These are phyloP conservation scores for Protomyces inouyei DNA, from an alignment of 1,139 yeast species.

Conservation along the genomic window DNA sequence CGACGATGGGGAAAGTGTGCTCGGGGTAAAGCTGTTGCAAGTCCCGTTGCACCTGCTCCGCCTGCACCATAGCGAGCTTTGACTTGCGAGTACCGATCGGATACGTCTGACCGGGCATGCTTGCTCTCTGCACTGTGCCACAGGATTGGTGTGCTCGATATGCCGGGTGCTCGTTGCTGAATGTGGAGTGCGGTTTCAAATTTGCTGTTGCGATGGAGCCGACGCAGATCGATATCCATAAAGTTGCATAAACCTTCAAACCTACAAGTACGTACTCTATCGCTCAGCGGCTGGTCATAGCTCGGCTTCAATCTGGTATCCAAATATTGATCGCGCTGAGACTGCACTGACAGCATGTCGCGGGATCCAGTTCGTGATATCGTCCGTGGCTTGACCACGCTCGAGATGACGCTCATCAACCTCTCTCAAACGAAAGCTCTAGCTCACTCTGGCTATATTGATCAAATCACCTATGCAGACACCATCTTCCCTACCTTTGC, in stretches of 20 bases:
- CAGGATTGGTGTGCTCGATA: too few relatives aligned
- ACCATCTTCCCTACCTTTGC: conserved; percentile 7
- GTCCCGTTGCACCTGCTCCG: conserved; percentile 61
- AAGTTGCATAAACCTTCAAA: too few relatives aligned
- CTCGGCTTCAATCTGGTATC: too few relatives aligned
- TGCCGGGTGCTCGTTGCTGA: too few relatives aligned
- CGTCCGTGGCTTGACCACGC: conserved; percentile 3
- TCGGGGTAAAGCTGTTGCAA: conserved; percentile 61
- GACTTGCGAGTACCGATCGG: conserved; percentile 82
- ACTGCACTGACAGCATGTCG: not conserved
- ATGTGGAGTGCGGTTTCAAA: too few relatives aligned
- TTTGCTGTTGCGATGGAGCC: too few relatives aligned
- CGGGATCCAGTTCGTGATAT: conserved; percentile 2
- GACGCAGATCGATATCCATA: too few relatives aligned
- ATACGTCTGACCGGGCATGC: not conserved
- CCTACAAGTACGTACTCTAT: too few relatives aligned
- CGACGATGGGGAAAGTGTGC: conserved; percentile 63
- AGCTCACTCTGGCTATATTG: conserved; percentile 7
- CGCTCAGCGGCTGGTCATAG: too few relatives aligned
- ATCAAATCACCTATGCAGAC: conserved; percentile 12
- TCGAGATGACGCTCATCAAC: conserved; percentile 9
- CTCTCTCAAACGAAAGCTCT: not conserved
- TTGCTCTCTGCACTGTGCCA: too few relatives aligned
- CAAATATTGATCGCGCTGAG: too few relatives aligned
- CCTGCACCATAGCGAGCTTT: conserved; percentile 77